Base-by-base conservation (phyloP, 1,284 basidiomycete genomes). In the Cryptococcus sp. region DNA sequence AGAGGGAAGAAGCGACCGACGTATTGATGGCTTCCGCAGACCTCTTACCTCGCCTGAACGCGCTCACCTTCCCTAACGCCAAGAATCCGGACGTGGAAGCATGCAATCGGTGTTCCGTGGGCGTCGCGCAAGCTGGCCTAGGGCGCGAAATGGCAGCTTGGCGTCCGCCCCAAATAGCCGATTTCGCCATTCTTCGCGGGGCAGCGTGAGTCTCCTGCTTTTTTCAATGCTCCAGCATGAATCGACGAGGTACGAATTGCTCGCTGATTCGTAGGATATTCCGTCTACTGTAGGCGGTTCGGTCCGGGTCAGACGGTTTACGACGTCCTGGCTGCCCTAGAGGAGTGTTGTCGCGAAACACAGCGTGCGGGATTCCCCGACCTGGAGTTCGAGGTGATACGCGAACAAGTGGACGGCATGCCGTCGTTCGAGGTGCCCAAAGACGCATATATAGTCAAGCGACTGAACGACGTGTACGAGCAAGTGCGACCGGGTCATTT, bases 91-190 rank as follows among this genome's bases (percentile, higher is more conserved):
- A 62, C 41, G 57, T 56, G 13, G 35, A 44, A 20, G 50, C 57
- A 7, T 62, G 61, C 44, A 62, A 62, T 40, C 40, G 61, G 25
- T 59, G 57, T 53, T 54, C 55, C 27, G 57, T 62, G 0, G 61
- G 61, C 0, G 54, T 54, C 4, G 45, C 57, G 11, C 31, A 47
- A 47, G 50, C 61, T 19, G 61, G 57, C 11, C 20, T 62, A 31
- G 61, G 61, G 11, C 44, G 38, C 8, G 61, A 62, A 20, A 47
- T 62, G 45, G 54, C 53, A 17, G 57, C 56, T 47, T 59, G 57
- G 54, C 54, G 61, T 23, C 61, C 61, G n/a, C 61, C 61, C 17
- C 61, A 62, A 35, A 54, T 62, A 7, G 54, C 61, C 16, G 61
- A 62, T 50, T 59, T 62, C 44, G 57, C 57, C 11, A 22, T 53